phyloP scores from a whole-genome alignment of 2,329 filamentous ascomycete species.

The Fusarium pseudograminearum region DNA sequence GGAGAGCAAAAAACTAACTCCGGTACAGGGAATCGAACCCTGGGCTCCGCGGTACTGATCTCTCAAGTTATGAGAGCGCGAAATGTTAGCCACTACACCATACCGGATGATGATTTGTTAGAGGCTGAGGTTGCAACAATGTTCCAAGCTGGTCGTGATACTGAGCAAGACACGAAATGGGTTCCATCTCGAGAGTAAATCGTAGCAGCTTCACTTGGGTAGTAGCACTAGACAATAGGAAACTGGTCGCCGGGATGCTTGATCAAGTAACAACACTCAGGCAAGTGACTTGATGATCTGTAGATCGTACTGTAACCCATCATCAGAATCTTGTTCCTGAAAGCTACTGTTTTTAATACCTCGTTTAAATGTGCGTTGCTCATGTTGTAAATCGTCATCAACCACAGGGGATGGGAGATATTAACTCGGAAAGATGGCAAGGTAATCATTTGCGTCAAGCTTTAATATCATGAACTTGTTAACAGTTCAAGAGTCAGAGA shows the following conservation, averaged over 20 bases:
- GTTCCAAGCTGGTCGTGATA: background rate
- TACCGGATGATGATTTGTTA: conserved; percentile 43
- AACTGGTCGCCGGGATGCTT: background rate
- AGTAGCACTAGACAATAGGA: background rate
- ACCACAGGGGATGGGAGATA: no score
- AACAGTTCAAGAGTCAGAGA: background rate
- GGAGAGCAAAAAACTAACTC: conserved; percentile 25
- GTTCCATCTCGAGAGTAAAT: background rate
- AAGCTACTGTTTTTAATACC: background rate
- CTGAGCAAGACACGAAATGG: background rate
- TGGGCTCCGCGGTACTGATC: conserved; percentile 40
- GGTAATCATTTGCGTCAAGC: background rate
- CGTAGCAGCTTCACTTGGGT: background rate
- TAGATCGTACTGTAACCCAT: background rate
- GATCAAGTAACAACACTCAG: background rate
- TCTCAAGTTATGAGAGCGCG: conserved; percentile 48
- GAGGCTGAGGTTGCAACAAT: background rate
- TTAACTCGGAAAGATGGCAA: background rate
- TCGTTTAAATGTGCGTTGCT: background rate
- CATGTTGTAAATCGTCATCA: background rate
- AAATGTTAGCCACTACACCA: conserved; percentile 53
- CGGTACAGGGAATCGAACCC: conserved; percentile 47
- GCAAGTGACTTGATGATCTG: fast-evolving
- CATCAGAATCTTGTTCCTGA: no score
- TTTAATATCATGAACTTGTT: background rate